Base-by-base conservation (phyloP, 1,284 basidiomycete genomes). In the Rhodofomes roseus region DNA sequence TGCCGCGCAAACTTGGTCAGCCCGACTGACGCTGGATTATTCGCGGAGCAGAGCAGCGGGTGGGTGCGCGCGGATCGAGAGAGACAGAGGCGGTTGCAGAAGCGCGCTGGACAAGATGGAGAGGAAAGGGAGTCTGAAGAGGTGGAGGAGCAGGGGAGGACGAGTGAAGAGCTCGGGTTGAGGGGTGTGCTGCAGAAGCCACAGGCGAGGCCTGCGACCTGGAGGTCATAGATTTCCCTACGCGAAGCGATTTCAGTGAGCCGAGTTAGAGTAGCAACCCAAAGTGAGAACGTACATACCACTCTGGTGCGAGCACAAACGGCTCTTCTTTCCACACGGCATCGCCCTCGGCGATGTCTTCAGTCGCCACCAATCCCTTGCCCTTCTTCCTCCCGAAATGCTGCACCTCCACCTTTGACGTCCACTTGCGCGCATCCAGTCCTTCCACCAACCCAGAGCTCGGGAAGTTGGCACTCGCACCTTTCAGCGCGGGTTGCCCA, bases 281-380 rank as follows among this genome's bases (percentile, higher is more conserved):
- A n/a, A n/a, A n/a, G n/a, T n/a, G n/a, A n/a, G n/a, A n/a, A 1
- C 22, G 25, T 12, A 68, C 81, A 60, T 69, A 88, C 88, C 86
- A 89, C 74, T 90, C 87, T 16, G 89, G 84, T 22, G 87, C 85
- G 20, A 90, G 72, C 51, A 87, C 71, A 67, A 87, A 90, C 0
- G 87, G 87, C 67, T 90, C 87, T 70, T 96, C 93, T 61, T 86
- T 89, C 90, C 93, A 96, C 5, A 96, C 69, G 9, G 85, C 76
- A 63, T 95, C 90, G 0, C 89, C 92, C 65, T 85, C 80, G 12
- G 76, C 73, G 59, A 95, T 87, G 52, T 80, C 76, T 56, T 84
- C 81, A 27, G 75, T 83, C 1, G 92, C 90, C 0, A 95, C 82
- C 31, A 96, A 77, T 0, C 94, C 94, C 68, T 96, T 95, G 9